phyloP scores from a whole-genome alignment of 768 basidiomycete species.

The Neoboletus brunneissimus region DNA sequence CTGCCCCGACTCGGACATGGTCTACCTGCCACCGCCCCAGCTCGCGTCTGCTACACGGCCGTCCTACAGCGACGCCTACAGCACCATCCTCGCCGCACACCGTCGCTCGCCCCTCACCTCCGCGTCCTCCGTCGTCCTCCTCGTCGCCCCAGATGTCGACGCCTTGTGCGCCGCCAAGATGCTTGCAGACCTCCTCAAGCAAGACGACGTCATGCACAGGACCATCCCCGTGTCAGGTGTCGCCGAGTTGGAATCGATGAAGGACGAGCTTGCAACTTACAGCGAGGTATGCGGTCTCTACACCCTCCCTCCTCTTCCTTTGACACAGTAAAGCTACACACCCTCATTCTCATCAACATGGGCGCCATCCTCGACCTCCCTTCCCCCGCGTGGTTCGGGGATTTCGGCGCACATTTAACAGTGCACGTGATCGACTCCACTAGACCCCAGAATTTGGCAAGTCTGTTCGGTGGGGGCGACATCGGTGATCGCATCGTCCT shows the following conservation, averaged over 20 bases:
- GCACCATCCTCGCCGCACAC: slow-evolving; percentile 65
- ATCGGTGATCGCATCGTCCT: slow-evolving; percentile 73
- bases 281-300: slow-evolving; percentile 53
- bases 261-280: slow-evolving; percentile 62
- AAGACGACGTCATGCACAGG: slow-evolving; percentile 91
- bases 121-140: slow-evolving; percentile 79
- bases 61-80: slow-evolving; percentile 74
- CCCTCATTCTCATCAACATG: slow-evolving; percentile 89
- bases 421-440: slow-evolving; percentile 95
- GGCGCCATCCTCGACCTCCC: slow-evolving; percentile 86
- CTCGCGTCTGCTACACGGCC: slow-evolving; percentile 52
- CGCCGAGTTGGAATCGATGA: slow-evolving; percentile 64
- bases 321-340: slow-evolving; percentile 60
- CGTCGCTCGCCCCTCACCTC: slow-evolving; percentile 72
- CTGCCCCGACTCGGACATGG: slow-evolving; percentile 38
- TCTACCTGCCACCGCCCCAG: slow-evolving; percentile 71
- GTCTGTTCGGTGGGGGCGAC: slow-evolving; percentile 72
- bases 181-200: slow-evolving; percentile 83
- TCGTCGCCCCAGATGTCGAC: slow-evolving; percentile 90
- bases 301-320: not conserved
- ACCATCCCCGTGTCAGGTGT: slow-evolving; percentile 88
- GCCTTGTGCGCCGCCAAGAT: slow-evolving; percentile 89
- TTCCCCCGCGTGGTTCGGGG: slow-evolving; percentile 71
- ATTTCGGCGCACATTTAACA: slow-evolving; percentile 56
- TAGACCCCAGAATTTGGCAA: slow-evolving; percentile 85